Conservation (phyloP, 208 protist species). For the Trypanosoma boissoni region DNA sequence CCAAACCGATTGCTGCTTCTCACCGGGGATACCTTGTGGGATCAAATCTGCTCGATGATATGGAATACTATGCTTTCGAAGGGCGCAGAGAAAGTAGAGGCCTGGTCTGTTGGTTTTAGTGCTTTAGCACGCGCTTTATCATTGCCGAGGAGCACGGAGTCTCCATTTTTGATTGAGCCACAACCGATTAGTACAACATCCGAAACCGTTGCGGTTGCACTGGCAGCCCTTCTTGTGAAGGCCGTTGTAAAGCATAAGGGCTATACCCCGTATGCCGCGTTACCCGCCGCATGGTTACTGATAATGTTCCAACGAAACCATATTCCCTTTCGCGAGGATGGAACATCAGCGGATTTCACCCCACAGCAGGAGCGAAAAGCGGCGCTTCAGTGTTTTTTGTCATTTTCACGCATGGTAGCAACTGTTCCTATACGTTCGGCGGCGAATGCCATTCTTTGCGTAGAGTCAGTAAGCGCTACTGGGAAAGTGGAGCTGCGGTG, state of each 20-base stretch:
- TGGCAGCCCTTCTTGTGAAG: conserved; percentile 19
- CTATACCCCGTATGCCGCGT: not conserved
- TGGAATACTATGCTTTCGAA: conserved; percentile 13
- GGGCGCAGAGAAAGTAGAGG: not conserved
- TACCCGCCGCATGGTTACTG: conserved; percentile 11
- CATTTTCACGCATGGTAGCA: conserved; percentile 3
- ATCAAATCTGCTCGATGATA: conserved; percentile 10
- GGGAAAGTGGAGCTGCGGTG: conserved; percentile 7
- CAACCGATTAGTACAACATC: not conserved
- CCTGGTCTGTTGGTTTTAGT: conserved; percentile 14
- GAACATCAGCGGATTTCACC: no score
- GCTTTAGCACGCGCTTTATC: conserved; percentile 5
- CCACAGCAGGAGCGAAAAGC: no score
- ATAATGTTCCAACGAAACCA: conserved; percentile 4
- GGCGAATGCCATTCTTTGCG: conserved; percentile 11
- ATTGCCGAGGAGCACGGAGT: not conserved
- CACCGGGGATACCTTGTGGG: conserved; percentile 13
- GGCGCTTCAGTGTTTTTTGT: conserved; percentile 6
- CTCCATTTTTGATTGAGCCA: conserved; percentile 4
- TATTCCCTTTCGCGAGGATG: not conserved
- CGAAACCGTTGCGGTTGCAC: conserved; percentile 6
- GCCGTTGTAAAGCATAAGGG: conserved; percentile 7
- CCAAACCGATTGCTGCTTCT: not conserved
- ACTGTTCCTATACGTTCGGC: conserved; percentile 8
- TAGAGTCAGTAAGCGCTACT: not conserved